These are phyloP conservation scores for Entophlyctis luteolus DNA, from an alignment of 192 early-diverging fungal genomes.

Conservation along the genomic window DNA sequence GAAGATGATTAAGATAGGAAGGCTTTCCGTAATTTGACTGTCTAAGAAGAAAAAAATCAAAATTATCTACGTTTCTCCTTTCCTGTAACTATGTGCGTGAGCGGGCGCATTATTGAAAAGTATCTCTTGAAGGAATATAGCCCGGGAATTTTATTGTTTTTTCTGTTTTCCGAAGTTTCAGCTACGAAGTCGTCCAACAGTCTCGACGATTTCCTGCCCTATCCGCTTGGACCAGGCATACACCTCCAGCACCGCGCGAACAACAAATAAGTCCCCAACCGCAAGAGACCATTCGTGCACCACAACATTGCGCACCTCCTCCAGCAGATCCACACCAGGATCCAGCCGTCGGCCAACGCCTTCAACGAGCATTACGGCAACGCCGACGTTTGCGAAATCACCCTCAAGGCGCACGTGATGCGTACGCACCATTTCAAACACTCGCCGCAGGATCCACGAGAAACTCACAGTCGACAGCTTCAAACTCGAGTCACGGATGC, in stretches of 20 bases:
- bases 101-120: no score
- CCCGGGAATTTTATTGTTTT: no score
- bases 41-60: no score
- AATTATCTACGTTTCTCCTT: no score
- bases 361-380: constrained; percentile 88
- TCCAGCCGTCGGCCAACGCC: constrained; percentile 89
- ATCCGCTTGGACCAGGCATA: constrained; percentile 13
- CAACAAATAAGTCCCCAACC: constrained; percentile 9
- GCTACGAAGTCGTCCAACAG: no score
- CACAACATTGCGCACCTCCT: constrained; percentile 29
- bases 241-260: constrained; percentile 16
- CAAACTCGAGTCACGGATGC: constrained; percentile 52
- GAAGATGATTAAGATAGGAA: no score
- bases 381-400: constrained; percentile 89
- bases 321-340: constrained; percentile 85
- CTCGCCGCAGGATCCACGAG: constrained; percentile 71
- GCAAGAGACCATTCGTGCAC: constrained; percentile 6
- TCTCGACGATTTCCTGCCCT: constrained; percentile 9
- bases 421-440: constrained; percentile 80
- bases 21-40: no score
- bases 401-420: constrained; percentile 93
- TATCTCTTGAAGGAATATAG: no score
- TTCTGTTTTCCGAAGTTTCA: no score
- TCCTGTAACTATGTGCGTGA: no score
- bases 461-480: constrained; percentile 78